A percentile compares a stretch with the other conserved stretches of the same genome.
Conservation (phyloP, 805 yeast species). For the Candida pseudofarinosa region DNA sequence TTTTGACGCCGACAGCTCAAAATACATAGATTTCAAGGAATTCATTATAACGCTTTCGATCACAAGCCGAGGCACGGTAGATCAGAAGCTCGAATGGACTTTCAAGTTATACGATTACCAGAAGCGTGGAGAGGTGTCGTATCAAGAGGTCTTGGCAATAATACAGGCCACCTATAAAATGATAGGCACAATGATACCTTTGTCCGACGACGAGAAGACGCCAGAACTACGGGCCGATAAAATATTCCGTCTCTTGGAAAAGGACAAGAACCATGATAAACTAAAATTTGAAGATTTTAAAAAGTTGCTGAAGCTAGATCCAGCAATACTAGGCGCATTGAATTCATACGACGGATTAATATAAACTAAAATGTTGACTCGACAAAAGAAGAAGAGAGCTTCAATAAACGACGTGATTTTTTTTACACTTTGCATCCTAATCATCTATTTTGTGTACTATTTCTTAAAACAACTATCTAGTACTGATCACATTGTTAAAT, state of each 20-base stretch:
- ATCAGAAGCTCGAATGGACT: slow-evolving; percentile 86
- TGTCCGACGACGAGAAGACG: slow-evolving; percentile 85
- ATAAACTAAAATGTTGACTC: slow-evolving; percentile 16
- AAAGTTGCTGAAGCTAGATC: slow-evolving; percentile 74
- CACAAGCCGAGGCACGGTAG: slow-evolving; percentile 79
- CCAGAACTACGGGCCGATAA: slow-evolving; percentile 85
- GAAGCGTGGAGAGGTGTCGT: slow-evolving; percentile 70
- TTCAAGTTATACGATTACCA: slow-evolving; percentile 84
- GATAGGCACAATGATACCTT: slow-evolving; percentile 91
- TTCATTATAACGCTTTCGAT: slow-evolving; percentile 84
- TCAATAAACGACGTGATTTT: background rate
- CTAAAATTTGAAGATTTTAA: slow-evolving; percentile 82
- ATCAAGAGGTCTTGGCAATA: slow-evolving; percentile 74
- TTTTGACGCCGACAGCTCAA: slow-evolving; percentile 78
- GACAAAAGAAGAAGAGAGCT: background rate
- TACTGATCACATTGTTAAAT: background rate
- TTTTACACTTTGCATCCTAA: background rate
- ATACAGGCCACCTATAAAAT: slow-evolving; percentile 84
- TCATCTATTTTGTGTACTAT: background rate
- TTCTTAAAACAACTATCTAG: background rate
- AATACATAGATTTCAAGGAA: slow-evolving; percentile 85
- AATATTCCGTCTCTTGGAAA: slow-evolving; percentile 70
- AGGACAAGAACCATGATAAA: slow-evolving; percentile 57
- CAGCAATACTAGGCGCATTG: slow-evolving; percentile 70
- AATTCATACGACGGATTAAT: slow-evolving; percentile 80